Evolutionary conservation across 495 filamentous ascomycete genomes (phyloP), one percentile per base, ranked within the genome.

Genomic region (Hyaloscypha finlandica): DNA sequence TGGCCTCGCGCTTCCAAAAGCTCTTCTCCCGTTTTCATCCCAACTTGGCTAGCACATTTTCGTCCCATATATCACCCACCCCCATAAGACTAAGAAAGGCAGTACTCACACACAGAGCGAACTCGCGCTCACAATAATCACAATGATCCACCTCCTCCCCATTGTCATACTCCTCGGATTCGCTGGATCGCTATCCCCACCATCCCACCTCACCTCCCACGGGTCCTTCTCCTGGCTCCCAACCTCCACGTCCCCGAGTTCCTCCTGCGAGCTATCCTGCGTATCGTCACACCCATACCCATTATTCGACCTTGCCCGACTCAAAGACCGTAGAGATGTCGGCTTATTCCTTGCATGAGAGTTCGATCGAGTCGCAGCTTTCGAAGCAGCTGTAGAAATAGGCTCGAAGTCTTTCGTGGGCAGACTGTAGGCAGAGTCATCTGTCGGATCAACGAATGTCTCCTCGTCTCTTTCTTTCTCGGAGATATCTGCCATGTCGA

Each of bases 81-180:
- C 48, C 52, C 11, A 29, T 3, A 25, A 53, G 22, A 37, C 45
- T 8, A 32, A 37, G n/a, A 31, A 59, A 54, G 45, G 30, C 19
- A 48, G 37, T 22, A 89, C 91, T 83, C 82, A 94, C 92, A 97
- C 94, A 76, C 91, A 94, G 59, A 96, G 79, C 14, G 90, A 90
- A 2, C 89, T 90, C 62, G 86, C 72, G 9, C 86, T 87, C 12
- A 92, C 82, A 69, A 97, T 90, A 29, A 83, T 68, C 8, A 91
- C 86, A 63, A 95, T 88, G n/a, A 89, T 33, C 94, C 95, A 97
- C 69, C 91, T 92, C 52, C 85, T 81, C 22, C 77, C 73, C n/a
- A 75, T 81, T n/a, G 77, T 80, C 83, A 91, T 89, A 69, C 83
- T 90, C 58, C 88, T 81, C 11, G 94, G 94, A 70, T 88, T 89